Conservation (phyloP, 2,329 filamentous ascomycete genomes). For the Cladosporium sp. region DNA sequence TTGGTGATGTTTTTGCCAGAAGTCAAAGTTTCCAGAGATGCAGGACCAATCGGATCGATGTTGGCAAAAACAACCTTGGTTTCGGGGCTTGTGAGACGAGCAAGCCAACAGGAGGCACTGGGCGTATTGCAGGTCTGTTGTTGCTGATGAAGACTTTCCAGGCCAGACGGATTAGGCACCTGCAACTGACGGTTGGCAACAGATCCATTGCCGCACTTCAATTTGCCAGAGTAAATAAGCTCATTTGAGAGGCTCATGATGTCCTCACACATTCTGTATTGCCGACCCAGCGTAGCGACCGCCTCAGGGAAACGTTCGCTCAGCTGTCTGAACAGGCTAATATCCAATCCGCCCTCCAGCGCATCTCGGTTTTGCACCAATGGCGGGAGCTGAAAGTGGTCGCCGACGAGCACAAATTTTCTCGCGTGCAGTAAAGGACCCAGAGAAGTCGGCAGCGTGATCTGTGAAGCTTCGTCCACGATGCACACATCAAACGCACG, state of each 20-base stretch:
- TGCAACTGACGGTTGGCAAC: slow-evolving; percentile 67
- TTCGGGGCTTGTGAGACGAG: slow-evolving; percentile 63
- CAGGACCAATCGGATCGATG: slow-evolving; percentile 68
- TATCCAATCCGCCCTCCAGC: slow-evolving; percentile 77
- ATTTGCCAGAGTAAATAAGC: slow-evolving; percentile 83
- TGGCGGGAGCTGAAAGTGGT: slow-evolving; percentile 93
- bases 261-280: slow-evolving; percentile 98
- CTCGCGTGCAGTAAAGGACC: slow-evolving; percentile 90
- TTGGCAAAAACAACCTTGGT: slow-evolving; percentile 83
- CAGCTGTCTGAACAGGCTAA: slow-evolving; percentile 89
- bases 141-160: slow-evolving; percentile 32
- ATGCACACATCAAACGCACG: slow-evolving; percentile 97
- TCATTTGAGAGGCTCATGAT: slow-evolving; percentile 92
- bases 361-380: slow-evolving; percentile 91
- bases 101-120: slow-evolving; percentile 65
- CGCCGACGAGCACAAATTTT: slow-evolving; percentile 91
- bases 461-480: slow-evolving; percentile 96
- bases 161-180: slow-evolving; percentile 50
- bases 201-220: slow-evolving; percentile 80
- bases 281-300: slow-evolving; percentile 88
- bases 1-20: slow-evolving; percentile 88
- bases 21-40: slow-evolving; percentile 62
- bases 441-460: slow-evolving; percentile 89
- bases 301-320: slow-evolving; percentile 84
- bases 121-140: background rate